Conservation (phyloP, 1,139 yeast species). For the Debaryomycetaceae sp. region DNA sequence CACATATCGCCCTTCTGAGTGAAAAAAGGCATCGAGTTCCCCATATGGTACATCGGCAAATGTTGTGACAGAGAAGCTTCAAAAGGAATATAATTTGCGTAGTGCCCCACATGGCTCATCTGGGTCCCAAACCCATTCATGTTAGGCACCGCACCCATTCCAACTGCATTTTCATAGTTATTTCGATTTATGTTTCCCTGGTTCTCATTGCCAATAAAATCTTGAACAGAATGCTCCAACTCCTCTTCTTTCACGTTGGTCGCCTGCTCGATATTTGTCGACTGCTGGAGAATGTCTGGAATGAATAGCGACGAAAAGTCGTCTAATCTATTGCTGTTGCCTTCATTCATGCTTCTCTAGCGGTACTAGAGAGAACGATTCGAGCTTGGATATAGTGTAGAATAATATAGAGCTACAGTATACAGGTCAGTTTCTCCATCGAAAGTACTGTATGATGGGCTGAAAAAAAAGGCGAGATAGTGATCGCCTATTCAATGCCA, state of each 20-base stretch:
- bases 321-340: slow-evolving; percentile 14
- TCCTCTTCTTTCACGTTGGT: slow-evolving; percentile 20
- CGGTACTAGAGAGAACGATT: not conserved
- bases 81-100: slow-evolving; percentile 16
- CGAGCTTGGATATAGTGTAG: too few relatives aligned
- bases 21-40: not conserved
- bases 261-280: slow-evolving; percentile 7
- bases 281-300: slow-evolving; percentile 38
- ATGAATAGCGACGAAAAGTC: slow-evolving; percentile 43
- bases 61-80: slow-evolving; percentile 11
- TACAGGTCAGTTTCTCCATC: too few relatives aligned
- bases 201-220: not conserved
- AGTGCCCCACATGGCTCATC: slow-evolving; percentile 12
- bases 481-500: too few relatives aligned
- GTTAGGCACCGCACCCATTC: not conserved
- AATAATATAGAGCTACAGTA: too few relatives aligned
- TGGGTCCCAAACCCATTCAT: not conserved
- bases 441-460: too few relatives aligned
- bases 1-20: not conserved
- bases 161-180: not conserved
- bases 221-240: slow-evolving; percentile 9
- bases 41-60: slow-evolving; percentile 3
- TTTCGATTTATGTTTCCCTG: not conserved
- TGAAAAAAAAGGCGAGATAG: too few relatives aligned
- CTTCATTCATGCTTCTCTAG: slow-evolving; percentile 3